Base-by-base conservation (phyloP, 1,284 basidiomycete species). In the Pseudozyma hubeiensis region DNA sequence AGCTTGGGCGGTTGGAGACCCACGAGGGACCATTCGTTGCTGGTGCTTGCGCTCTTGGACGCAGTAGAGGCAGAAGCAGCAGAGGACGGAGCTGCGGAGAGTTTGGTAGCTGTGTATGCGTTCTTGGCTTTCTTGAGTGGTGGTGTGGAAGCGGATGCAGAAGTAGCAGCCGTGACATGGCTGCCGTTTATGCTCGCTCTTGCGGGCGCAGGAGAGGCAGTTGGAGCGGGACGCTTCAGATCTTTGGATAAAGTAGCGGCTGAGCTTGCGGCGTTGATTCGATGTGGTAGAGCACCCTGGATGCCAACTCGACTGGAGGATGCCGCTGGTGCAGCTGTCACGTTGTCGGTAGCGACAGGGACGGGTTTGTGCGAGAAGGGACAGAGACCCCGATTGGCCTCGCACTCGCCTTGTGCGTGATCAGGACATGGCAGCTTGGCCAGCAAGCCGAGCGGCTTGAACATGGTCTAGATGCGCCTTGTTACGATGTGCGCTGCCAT, bases 401-500 rank as follows among this genome's bases (percentile, higher is more conserved):
- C 70, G 41, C 77, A 80, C 13, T 71, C 66, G 16, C 77, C 75
- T 17, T 70, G 64, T 8, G 64, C 69, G 35, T 69, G 70, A 29
- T 77, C 73, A 31, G 77, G 79, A 41, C 79, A 80, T 34, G 76
- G 74, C 47, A 80, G 51, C 54, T 55, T 64, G 44, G 63, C 53
- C 40, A 80, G 55, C 47, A 73, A 64, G 30, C 79, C 79, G 17
- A 71, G 69, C 16, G 67, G 45, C 53, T 72, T 74, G 54, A 80
- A 78, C 79, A 80, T 80, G 47, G 57, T 56, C 45, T 24, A 17
- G 13, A 31, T 37, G 16, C 16, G 8, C 9, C 8, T 17, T n/a
- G 30, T n/a, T 17, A 29, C 45, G 45, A 17, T 10, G 3, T 0
- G 3, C 10, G 13, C 46, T 19, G 31, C 19, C 47, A 37, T 49